Percentiles rank a stretch among this genome's conserved stretches.
phyloP scores from a whole-genome alignment of 345 rosid species.

The Gossypium herbaceum region DNA sequence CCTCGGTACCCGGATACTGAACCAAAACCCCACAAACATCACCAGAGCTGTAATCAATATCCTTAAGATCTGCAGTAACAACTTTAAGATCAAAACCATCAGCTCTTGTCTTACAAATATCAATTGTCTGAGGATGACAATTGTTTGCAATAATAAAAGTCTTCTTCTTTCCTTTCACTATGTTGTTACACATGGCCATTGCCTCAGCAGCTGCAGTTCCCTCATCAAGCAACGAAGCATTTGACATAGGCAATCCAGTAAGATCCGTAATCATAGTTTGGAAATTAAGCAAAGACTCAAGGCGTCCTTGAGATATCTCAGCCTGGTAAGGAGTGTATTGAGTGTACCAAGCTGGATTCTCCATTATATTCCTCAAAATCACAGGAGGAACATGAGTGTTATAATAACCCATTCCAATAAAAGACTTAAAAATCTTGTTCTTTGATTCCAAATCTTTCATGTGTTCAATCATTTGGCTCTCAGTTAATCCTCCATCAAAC shows the following conservation, averaged over 20 bases:
- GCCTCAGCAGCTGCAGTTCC: slow-evolving; percentile 99
- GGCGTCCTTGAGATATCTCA: slow-evolving; percentile 91
- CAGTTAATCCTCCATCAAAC: slow-evolving; percentile 85
- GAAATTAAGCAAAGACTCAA: slow-evolving; percentile 84
- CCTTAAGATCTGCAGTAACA: slow-evolving; percentile 68
- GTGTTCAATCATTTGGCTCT: slow-evolving; percentile 80
- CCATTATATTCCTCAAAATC: slow-evolving; percentile 87
- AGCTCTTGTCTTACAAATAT: slow-evolving; percentile 87
- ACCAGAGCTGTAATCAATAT: slow-evolving; percentile 69
- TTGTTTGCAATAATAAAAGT: slow-evolving; percentile 78
- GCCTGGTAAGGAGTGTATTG: slow-evolving; percentile 98
- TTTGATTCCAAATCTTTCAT: slow-evolving; percentile 72
- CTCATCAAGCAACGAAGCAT: slow-evolving; percentile 92
- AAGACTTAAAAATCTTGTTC: slow-evolving; percentile 83
- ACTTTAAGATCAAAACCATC: slow-evolving; percentile 81
- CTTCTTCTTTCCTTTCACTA: slow-evolving; percentile 85
- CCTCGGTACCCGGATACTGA: slow-evolving; percentile 97
- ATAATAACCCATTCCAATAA: slow-evolving; percentile 92
- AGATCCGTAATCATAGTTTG: slow-evolving; percentile 90
- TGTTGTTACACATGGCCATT: slow-evolving; percentile 97
- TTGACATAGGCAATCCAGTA: slow-evolving; percentile 90
- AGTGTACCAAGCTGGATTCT: slow-evolving; percentile 98
- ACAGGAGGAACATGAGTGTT: slow-evolving; percentile 86
- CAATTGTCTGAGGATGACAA: slow-evolving; percentile 95
- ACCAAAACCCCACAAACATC: slow-evolving; percentile 94